Evolutionary conservation across 495 filamentous ascomycete species (phyloP).

Genomic region (Aspergillus avenaceus): DNA sequence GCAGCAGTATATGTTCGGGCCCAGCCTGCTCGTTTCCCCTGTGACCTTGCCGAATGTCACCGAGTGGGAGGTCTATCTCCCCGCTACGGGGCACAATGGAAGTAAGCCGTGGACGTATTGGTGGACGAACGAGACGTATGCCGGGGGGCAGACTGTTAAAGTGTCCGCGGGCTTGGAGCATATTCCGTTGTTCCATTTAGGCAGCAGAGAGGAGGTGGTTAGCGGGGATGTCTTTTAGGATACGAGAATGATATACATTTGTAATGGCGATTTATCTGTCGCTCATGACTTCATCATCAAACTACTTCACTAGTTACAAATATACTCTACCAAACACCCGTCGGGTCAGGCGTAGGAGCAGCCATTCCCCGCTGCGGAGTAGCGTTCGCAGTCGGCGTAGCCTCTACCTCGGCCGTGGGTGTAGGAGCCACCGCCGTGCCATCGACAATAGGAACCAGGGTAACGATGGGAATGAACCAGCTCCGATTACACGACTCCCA

Average conservation of each 20-base stretch:
- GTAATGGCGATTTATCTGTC: no score
- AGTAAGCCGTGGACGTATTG: conserved; percentile 24
- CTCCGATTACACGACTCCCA: conserved; percentile 12
- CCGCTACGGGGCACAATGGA: conserved; percentile 7
- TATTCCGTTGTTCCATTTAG: conserved; percentile 24
- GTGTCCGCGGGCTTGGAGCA: conserved; percentile 20
- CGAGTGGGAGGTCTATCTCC: conserved; percentile 29
- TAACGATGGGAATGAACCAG: conserved; percentile 20
- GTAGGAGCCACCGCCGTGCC: neutral
- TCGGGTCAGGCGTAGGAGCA: neutral
- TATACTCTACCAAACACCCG: no score
- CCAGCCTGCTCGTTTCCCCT: conserved; percentile 20
- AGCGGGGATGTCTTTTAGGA: conserved; percentile 16
- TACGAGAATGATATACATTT: neutral
- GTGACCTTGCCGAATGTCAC: conserved; percentile 22
- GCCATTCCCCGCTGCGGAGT: neutral
- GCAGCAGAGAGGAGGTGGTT: conserved; percentile 15
- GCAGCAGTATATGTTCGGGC: conserved; percentile 32
- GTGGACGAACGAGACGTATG: conserved; percentile 26
- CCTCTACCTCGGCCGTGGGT: neutral
- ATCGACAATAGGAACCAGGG: conserved; percentile 9
- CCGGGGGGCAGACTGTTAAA: conserved; percentile 21
- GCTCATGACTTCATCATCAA: no score
- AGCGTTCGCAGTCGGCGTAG: neutral
- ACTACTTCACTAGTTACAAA: neutral